Percentiles rank a stretch among this genome's conserved stretches.
Conservation (phyloP, 1,284 basidiomycete genomes). For the Fomes fomentarius region DNA sequence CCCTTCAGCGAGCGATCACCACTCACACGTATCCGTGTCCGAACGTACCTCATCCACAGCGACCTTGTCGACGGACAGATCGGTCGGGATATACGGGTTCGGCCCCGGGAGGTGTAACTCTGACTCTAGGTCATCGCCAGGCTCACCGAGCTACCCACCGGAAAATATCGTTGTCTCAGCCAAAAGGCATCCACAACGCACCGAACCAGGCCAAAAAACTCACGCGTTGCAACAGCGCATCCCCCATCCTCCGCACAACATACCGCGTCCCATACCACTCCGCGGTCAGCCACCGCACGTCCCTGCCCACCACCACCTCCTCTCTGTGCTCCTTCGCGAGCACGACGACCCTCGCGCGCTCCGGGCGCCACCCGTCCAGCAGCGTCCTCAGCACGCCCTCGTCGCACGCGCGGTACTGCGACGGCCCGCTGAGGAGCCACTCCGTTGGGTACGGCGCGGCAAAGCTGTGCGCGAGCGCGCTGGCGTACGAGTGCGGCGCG, state of each 20-base stretch:
- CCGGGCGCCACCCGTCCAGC: slow-evolving; percentile 31
- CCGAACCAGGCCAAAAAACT: slow-evolving; percentile 29
- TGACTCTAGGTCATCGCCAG: slow-evolving; percentile 23
- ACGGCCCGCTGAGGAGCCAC: slow-evolving; percentile 23
- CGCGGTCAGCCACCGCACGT: slow-evolving; percentile 44
- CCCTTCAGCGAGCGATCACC: too few species aligned
- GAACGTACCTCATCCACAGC: slow-evolving; percentile 42
- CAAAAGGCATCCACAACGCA: too few species aligned
- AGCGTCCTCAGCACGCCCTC: slow-evolving; percentile 23
- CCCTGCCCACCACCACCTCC: slow-evolving; percentile 41
- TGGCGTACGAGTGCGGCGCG: slow-evolving; percentile 31
- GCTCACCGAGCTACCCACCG: slow-evolving; percentile 33
- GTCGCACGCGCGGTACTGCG: slow-evolving; percentile 27
- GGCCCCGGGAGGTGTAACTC: slow-evolving; percentile 32
- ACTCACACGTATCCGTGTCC: too few species aligned
- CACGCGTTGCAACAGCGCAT: slow-evolving; percentile 47
- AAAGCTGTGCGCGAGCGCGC: slow-evolving; percentile 21
- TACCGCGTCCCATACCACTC: slow-evolving; percentile 62
- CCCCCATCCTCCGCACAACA: slow-evolving; percentile 41
- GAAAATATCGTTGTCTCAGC: too few species aligned
- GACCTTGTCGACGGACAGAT: slow-evolving; percentile 53
- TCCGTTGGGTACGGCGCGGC: slow-evolving; percentile 27
- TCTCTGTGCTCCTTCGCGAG: slow-evolving; percentile 40
- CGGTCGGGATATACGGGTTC: slow-evolving; percentile 60
- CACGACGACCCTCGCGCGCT: slow-evolving; percentile 49